Evolutionary conservation across 2,329 filamentous ascomycete species (phyloP).

Genomic region (Scopulariopsis brevicaulis): DNA sequence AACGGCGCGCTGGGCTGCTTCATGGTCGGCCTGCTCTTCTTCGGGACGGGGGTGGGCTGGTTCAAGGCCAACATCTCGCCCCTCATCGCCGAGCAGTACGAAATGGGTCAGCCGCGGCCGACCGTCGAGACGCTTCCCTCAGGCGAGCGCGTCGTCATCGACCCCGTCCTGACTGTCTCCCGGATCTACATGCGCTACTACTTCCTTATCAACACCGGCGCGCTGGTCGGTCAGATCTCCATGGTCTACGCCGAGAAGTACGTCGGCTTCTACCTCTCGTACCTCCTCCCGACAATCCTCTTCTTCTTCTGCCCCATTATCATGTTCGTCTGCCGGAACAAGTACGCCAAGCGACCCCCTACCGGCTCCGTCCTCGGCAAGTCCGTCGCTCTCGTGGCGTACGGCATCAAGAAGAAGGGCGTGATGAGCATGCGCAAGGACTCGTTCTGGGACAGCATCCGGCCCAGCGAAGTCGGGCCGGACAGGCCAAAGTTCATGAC

Average conservation of each 20-base stretch:
- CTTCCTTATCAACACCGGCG: conserved; percentile 61
- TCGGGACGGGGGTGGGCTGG: conserved; percentile 55
- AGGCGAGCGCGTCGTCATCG: conserved; percentile 54
- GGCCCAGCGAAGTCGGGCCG: conserved; percentile 45
- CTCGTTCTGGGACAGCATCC: conserved; percentile 56
- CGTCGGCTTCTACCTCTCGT: conserved; percentile 65
- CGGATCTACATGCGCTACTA: conserved; percentile 63
- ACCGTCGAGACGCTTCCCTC: conserved; percentile 36
- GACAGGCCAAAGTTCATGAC: conserved; percentile 59
- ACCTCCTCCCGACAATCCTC: conserved; percentile 53
- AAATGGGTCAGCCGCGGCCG: conserved; percentile 32
- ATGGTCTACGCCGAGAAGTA: conserved; percentile 68
- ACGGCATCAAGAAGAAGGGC: conserved; percentile 55
- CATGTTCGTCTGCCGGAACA: conserved; percentile 44
- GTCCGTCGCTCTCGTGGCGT: conserved; percentile 21
- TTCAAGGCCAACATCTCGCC: conserved; percentile 67
- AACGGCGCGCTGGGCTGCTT: conserved; percentile 49
- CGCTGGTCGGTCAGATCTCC: conserved; percentile 47
- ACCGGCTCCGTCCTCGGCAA: conserved; percentile 53
- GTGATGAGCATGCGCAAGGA: conserved; percentile 41
- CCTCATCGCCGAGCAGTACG: conserved; percentile 55
- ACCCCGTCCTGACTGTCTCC: conserved; percentile 49
- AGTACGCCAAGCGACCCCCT: conserved; percentile 46
- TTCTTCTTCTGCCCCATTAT: conserved; percentile 53
- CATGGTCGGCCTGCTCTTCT: conserved; percentile 43